Conservation (phyloP, 2,329 filamentous ascomycete species). For the Botrytis squamosa region DNA sequence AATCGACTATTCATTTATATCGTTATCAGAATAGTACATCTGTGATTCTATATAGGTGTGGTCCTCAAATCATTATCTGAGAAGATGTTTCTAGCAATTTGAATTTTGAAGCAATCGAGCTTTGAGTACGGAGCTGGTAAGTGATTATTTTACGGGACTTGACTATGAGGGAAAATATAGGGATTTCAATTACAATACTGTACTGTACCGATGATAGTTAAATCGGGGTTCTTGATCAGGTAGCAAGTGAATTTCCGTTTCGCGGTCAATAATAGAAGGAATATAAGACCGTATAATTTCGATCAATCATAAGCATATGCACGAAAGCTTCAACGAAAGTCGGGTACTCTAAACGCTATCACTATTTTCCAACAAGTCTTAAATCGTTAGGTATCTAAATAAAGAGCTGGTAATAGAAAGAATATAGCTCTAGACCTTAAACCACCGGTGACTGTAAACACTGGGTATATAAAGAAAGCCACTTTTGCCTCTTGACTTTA, state of each 20-base stretch:
- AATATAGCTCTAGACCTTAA: neutral
- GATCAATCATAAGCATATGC: neutral
- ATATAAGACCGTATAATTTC: neutral
- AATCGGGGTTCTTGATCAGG: neutral
- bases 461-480: constrained; percentile 6
- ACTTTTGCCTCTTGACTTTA: neutral
- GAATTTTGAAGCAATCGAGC: neutral
- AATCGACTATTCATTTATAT: neutral
- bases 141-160: rapidly evolving
- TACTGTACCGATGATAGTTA: neutral
- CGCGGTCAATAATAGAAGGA: too few species aligned
- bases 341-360: neutral
- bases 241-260: neutral
- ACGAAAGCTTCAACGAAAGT: neutral
- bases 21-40: neutral
- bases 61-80: neutral
- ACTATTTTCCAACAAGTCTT: neutral
- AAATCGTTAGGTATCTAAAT: neutral
- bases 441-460: neutral
- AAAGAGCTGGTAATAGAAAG: neutral
- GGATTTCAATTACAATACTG: neutral
- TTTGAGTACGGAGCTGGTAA: neutral
- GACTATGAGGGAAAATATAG: neutral
- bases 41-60: neutral
- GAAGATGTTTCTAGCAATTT: neutral